Percentiles rank a stretch among this genome's conserved stretches.
Evolutionary conservation across 768 basidiomycete genomes (phyloP).

Genomic region (Hygrocybe coccinea): DNA sequence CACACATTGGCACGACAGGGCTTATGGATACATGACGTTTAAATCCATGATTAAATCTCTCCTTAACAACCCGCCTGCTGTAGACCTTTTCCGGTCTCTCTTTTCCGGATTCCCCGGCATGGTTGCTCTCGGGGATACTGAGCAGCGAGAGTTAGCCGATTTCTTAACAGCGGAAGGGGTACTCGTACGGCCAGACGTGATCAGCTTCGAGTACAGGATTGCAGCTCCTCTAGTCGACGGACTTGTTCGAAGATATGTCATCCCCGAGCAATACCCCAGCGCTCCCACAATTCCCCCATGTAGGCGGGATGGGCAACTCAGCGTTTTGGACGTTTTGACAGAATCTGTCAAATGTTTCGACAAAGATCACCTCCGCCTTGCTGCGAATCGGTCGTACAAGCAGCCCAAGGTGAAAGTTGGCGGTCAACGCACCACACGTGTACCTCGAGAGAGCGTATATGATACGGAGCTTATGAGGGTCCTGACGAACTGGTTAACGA

Average conservation of each 20-base stretch:
- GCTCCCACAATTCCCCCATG: neutral
- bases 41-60: neutral
- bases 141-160: neutral
- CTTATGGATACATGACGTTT: neutral
- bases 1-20: neutral
- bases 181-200: neutral
- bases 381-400: neutral
- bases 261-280: too few species aligned
- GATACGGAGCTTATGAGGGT: neutral
- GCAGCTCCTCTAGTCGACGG: neutral
- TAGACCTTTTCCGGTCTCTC: neutral
- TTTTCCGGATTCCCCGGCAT: neutral
- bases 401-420: neutral
- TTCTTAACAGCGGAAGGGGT: constrained; percentile 1
- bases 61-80: neutral
- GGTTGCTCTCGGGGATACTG: neutral
- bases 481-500: neutral
- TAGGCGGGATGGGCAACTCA: neutral
- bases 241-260: too few species aligned
- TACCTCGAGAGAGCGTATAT: neutral
- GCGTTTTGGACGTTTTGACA: neutral
- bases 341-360: constrained; percentile 1
- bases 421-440: neutral
- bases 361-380: neutral
- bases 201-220: neutral